Conservation (phyloP, 441 rosid genomes). For the Populus hybrid region DNA sequence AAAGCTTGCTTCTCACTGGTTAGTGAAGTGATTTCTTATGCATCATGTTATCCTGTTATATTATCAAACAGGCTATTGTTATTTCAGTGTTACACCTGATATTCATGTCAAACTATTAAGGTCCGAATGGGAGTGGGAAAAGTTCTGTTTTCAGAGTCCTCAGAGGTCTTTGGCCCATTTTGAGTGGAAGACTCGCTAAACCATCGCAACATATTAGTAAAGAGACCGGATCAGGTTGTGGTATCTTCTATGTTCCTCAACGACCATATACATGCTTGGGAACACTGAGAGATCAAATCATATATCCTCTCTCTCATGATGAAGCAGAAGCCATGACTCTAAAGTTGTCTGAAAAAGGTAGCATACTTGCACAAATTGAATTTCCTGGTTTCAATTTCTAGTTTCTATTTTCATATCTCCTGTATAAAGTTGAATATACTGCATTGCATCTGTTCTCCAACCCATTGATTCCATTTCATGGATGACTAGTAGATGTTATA, state of each 20-base stretch:
- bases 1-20: conserved; percentile 98
- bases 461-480: not conserved
- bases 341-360: conserved; percentile 59
- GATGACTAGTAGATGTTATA: not conserved
- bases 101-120: conserved; percentile 39
- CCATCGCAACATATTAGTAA: conserved; percentile 56
- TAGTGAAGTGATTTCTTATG: conserved; percentile 29
- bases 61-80: not conserved
- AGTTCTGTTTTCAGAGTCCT: conserved; percentile 97
- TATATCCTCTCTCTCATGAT: conserved; percentile 89
- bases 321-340: conserved; percentile 65
- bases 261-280: conserved; percentile 98
- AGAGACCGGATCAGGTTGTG: conserved; percentile 59
- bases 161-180: conserved; percentile 94
- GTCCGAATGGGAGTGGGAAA: conserved; percentile 99
- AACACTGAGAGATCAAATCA: conserved; percentile 97
- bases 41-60: not conserved
- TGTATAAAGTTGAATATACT: not conserved
- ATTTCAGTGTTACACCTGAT: conserved; percentile 27
- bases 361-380: conserved; percentile 13
- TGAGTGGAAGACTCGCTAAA: conserved; percentile 71
- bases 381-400: conserved; percentile 5
- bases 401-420: not conserved
- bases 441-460: conserved; percentile 3
- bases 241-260: conserved; percentile 93